Percentiles rank a stretch among this genome's conserved stretches.
phyloP scores from a whole-genome alignment of 1,284 basidiomycete genomes.

The Ganoderma sp. region DNA sequence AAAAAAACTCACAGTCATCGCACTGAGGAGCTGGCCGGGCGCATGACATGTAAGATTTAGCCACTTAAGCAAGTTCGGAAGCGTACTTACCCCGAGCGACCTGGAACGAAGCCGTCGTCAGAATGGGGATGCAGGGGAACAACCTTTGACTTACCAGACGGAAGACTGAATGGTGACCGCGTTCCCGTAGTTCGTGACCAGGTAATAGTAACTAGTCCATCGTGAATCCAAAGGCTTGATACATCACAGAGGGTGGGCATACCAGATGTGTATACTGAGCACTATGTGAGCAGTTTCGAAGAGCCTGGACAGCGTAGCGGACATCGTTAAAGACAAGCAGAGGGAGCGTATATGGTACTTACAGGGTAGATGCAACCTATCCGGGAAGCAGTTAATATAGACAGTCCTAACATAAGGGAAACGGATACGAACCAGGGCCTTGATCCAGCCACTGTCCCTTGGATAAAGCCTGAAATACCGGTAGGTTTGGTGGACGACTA shows the following conservation, averaged over 20 bases:
- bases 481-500: conserved; percentile 17
- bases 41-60: not conserved
- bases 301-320: not conserved
- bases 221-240: not conserved
- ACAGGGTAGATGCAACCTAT: not conserved
- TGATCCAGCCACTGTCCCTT: conserved; percentile 3
- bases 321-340: not conserved
- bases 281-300: conserved; percentile 18
- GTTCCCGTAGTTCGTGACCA: conserved; percentile 5
- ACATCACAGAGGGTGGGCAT: not conserved
- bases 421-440: not conserved
- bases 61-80: not conserved
- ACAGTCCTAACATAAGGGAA: too few relatives aligned
- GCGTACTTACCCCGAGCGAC: conserved; percentile 14
- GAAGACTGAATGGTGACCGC: not conserved
- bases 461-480: conserved; percentile 10
- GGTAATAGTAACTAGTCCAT: conserved; percentile 13
- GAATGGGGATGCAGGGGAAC: not conserved
- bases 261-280: conserved; percentile 10
- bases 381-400: not conserved
- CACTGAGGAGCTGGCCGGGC: conserved; percentile 1
- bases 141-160: conserved; percentile 7
- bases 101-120: not conserved
- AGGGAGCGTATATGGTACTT: not conserved
- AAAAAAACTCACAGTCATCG: not conserved